Evolutionary conservation across 2,329 filamentous ascomycete species (phyloP), one percentile per base, ranked within the genome.

Genomic region (Colletotrichum sp.): DNA sequence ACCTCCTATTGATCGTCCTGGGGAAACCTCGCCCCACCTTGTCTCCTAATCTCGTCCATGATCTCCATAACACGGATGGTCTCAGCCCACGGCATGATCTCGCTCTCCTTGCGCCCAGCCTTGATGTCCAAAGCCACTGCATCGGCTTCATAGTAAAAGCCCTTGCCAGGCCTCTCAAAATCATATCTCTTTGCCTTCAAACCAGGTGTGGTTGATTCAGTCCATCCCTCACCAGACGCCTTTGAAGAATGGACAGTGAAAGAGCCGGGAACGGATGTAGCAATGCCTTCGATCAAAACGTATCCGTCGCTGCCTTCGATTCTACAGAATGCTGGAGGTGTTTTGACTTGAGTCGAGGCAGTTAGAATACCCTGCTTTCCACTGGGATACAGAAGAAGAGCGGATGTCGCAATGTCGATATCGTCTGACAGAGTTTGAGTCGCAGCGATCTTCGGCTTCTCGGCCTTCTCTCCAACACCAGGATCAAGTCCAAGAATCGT

Each of bases 71-170:
- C 82, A 1, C 85, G 82, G 10, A 89, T 66, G 0, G 88, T 89
- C 80, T 89, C 87, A 1, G 81, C 80, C 84, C 85, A 87, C 0
- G 88, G 87, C 84, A 89, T 87, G 3, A 85, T 81, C 1, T 79
- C 80, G 71, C 83, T 88, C 78, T 89, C 81, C 12, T 79, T 82
- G 57, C 80, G 82, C 0, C 84, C 85, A 8, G 82, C 82, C 3
- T 82, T 81, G 62, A 88, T 81, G 76, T 87, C 85, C 7, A 83
- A 36, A 0, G 87, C 87, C 5, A 85, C 85, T 0, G 83, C 83
- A 76, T 88, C 87, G 6, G 86, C 86, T 76, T 90, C 88, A 80
- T 81, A 89, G 80, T 82, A 86, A 68, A 87, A 88, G 1, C 85
- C 87, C 36, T 80, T 80, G 0, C 84, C 85, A 0, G 81, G 81